Conservation (phyloP, 148 eudicot species). For the Persicaria tinctoria region DNA sequence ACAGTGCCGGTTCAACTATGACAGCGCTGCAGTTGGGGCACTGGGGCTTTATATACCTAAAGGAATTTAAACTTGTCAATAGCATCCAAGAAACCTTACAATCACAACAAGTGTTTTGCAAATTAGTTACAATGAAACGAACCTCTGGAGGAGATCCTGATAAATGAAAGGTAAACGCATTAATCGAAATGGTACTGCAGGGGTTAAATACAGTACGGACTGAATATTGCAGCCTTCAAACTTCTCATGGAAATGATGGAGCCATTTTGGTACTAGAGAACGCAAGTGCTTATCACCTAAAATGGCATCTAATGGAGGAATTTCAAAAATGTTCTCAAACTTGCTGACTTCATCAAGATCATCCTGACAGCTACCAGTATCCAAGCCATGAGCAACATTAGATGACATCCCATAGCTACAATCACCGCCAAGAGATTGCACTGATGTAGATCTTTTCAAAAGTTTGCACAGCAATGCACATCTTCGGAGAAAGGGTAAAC, state of each 20-base stretch:
- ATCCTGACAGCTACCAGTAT: conserved; percentile 26
- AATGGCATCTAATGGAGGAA: conserved; percentile 63
- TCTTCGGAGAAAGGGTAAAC: conserved; percentile 83
- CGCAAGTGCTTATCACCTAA: conserved; percentile 45
- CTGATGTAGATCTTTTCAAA: conserved; percentile 37
- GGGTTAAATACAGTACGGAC: conserved; percentile 34
- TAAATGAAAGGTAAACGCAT: conserved; percentile 73
- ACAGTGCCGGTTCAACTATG: conserved; percentile 68
- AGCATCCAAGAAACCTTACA: not conserved
- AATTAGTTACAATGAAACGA: not conserved
- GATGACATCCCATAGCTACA: conserved; percentile 29
- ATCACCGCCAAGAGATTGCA: conserved; percentile 41
- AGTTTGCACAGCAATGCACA: conserved; percentile 82
- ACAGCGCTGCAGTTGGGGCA: conserved; percentile 56
- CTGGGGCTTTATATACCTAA: conserved; percentile 74
- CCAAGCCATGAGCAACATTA: conserved; percentile 25
- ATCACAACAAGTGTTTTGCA: not conserved
- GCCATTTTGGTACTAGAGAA: conserved; percentile 46
- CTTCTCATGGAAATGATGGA: conserved; percentile 45
- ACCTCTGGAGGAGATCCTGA: conserved; percentile 96
- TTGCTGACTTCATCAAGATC: conserved; percentile 46
- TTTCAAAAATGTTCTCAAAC: conserved; percentile 60
- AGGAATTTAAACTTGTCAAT: not conserved
- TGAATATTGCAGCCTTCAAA: conserved; percentile 30
- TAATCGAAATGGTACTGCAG: conserved; percentile 72